Evolutionary conservation across 148 eudicot genomes (phyloP).

Genomic region (Selenicereus undatus): DNA sequence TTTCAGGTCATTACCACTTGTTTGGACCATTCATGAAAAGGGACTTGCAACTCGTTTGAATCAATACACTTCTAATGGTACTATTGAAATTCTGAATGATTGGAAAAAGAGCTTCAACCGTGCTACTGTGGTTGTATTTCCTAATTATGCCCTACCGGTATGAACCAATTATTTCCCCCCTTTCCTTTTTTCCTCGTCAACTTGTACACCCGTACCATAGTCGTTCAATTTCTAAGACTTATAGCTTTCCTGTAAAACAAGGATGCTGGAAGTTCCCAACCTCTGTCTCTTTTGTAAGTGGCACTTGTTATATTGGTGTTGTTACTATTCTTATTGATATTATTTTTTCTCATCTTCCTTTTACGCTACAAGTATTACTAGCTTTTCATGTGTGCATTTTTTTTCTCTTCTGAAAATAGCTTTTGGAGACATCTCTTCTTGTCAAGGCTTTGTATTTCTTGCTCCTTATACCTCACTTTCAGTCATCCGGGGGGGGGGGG

Average conservation of each 20-base stretch:
- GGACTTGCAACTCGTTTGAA: slow-evolving; percentile 51
- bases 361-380: no score
- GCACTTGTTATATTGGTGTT: no score
- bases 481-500: no score
- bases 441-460: no score
- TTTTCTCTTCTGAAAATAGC: no score
- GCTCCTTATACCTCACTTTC: no score
- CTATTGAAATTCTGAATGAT: slow-evolving; percentile 42
- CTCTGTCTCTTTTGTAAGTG: no score
- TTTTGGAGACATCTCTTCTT: no score
- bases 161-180: not conserved
- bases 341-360: no score
- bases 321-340: no score
- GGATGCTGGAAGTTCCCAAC: no score
- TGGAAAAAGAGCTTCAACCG: slow-evolving; percentile 66
- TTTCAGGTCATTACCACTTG: slow-evolving; percentile 31
- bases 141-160: slow-evolving; percentile 72
- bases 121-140: slow-evolving; percentile 70
- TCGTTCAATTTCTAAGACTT: not conserved
- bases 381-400: no score
- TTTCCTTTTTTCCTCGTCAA: not conserved
- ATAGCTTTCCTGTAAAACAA: not conserved
- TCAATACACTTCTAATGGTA: slow-evolving; percentile 34
- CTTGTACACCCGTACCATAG: not conserved
- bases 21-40: slow-evolving; percentile 38